Evolutionary conservation across 2,329 filamentous ascomycete species (phyloP), one percentile per base, ranked within the genome.

Genomic region (Xylaria sp.): DNA sequence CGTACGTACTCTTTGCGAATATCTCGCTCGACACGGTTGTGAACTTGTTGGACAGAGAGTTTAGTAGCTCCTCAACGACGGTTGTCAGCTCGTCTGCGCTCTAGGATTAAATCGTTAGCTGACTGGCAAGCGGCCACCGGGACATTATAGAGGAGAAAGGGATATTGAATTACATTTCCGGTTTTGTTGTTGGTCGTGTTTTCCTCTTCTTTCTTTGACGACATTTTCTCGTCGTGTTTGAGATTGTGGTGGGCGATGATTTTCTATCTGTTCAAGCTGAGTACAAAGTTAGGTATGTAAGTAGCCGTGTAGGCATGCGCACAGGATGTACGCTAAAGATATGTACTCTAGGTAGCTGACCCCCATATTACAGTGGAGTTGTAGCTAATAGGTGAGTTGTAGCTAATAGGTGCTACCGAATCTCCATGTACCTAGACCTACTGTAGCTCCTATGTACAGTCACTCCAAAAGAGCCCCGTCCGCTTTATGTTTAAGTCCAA

Each of bases 11-110:
- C 82, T 97, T 97, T 44, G 91, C 88, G 75, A 97, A 93, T 68
- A 98, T 91, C 81, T 97, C 94, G 68, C 89, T 91, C 9, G 93
- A 97, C 5, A 97, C 90, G 13, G 88, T 89, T 23, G 92, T 90
- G 79, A 97, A 97, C 79, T 97, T 97, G 79, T 89, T 91, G 60
- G 92, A 93, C 0, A 98, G 83, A 54, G 93, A 91, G 78, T 94
- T 93, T 3, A 98, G 84, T 2, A 98, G 86, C 48, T 97, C 93
- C 74, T 98, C 94, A 1, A 98, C 91, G 1, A 94, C 93, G 3
- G 88, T 89, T 1, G 90, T 90, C 65, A 97, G 87, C 77, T 95
- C 91, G 51, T 87, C 84, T 8, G 85, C 55, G 84, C 82, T 71
- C 71, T 68, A 21, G 23, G 42, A 18, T 54, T 42, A 25, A n/a